phyloP scores from a whole-genome alignment of 2,329 filamentous ascomycete genomes.

The Zalaria sp. region DNA sequence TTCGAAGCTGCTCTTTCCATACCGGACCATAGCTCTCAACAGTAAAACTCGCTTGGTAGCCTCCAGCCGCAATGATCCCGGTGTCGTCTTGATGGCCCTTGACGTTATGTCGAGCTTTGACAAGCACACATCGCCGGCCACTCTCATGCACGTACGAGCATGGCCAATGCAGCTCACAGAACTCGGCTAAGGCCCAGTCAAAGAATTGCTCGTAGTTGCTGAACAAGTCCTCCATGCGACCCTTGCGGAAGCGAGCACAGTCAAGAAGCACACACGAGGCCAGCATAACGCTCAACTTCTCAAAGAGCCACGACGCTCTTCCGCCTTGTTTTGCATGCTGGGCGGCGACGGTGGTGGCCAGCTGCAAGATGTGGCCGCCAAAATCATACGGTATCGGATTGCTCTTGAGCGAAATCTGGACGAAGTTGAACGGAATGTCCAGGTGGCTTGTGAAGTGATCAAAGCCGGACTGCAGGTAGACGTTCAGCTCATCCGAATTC shows the following conservation, averaged over 20 bases:
- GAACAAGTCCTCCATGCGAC: conserved; percentile 16
- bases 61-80: conserved; percentile 29
- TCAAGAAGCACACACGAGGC: conserved; percentile 38
- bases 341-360: conserved; percentile 28
- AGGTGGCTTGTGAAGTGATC: conserved; percentile 34
- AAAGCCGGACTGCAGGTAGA: conserved; percentile 35
- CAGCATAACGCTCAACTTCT: conserved; percentile 32
- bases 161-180: conserved; percentile 28
- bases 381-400: conserved; percentile 35
- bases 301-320: conserved; percentile 24
- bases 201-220: conserved; percentile 19
- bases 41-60: conserved; percentile 24
- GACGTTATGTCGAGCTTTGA: conserved; percentile 20
- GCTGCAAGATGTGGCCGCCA: conserved; percentile 35
- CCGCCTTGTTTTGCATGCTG: conserved; percentile 16
- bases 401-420: conserved; percentile 28
- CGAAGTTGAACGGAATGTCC: conserved; percentile 37
- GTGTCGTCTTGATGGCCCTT: conserved; percentile 32
- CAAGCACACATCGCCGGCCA: conserved; percentile 15
- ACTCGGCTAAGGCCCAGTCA: conserved; percentile 24
- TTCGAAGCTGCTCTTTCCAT: conserved; percentile 15
- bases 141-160: conserved; percentile 25
- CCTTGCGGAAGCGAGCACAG: conserved; percentile 24
- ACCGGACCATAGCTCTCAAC: conserved; percentile 13
- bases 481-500: conserved; percentile 30